Conservation (phyloP, 176 grass and related monocot genomes). For the Zoysia japonica region DNA sequence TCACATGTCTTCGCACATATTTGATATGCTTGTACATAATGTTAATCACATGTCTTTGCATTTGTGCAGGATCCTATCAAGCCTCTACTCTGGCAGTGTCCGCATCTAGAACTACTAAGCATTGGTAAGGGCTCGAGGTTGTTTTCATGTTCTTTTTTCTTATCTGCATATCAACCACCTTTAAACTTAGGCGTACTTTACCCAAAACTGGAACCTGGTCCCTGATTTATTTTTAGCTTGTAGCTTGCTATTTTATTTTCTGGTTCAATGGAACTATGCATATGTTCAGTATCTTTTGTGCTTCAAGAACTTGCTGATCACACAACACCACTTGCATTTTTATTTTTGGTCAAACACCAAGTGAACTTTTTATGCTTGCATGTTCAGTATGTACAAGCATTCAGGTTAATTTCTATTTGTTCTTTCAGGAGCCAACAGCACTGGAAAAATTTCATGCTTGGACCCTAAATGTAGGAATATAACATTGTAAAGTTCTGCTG, state of each 20-base stretch:
- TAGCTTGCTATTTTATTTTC: not conserved
- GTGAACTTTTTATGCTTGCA: not conserved
- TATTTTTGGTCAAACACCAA: not conserved
- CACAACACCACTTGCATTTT: not conserved
- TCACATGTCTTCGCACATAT: not conserved
- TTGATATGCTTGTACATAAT: constrained; percentile 23
- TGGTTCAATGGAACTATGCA: not conserved
- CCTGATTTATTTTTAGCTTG: not conserved
- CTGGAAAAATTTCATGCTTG: too few relatives aligned
- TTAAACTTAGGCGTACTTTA: not conserved
- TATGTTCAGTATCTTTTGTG: not conserved
- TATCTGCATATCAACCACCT: not conserved
- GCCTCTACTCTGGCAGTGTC: constrained; percentile 91
- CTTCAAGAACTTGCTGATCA: not conserved
- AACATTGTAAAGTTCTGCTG: too few relatives aligned
- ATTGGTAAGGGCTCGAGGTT: constrained; percentile 49
- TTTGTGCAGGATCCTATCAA: constrained; percentile 82
- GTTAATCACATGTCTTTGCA: constrained; percentile 25
- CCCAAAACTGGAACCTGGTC: not conserved
- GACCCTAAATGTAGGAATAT: too few relatives aligned
- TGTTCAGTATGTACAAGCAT: too few relatives aligned
- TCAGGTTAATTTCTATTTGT: too few relatives aligned
- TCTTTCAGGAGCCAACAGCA: too few relatives aligned
- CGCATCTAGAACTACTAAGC: constrained; percentile 98
- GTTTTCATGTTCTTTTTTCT: not conserved